Base-by-base conservation (phyloP, 805 yeast species). In the Kodamaea leandrae region DNA sequence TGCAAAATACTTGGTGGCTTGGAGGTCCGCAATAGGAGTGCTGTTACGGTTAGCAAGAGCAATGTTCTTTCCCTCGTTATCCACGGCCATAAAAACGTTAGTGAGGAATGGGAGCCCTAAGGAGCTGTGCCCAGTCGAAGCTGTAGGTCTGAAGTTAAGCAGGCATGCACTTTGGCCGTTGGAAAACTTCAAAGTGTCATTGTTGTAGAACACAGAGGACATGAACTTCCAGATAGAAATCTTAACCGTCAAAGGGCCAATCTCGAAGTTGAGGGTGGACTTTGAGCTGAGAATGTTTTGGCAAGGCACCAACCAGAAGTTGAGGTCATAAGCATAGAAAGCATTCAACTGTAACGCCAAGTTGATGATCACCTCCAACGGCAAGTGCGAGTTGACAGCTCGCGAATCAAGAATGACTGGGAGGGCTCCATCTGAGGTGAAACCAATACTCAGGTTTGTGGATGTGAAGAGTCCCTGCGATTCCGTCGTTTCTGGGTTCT, bases 341-440 rank as follows among this genome's bases (percentile, higher is more conserved):
- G 91, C 91, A 52, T 81, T 80, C 28, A 82, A 63, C 58, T 85
- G 90, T 18, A 83, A 68, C 0, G 90, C 87, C 21, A 85, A 59
- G 49, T 76, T 77, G 37, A 84, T 68, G 30, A 85, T 63, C 4
- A 77, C 55, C 34, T 74, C 71, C 29, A 72, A 60, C 0, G 91
- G 91, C 25, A 85, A 55, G 53, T 65, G 74, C 20, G 68, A 69
- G 55, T 60, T 74, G 8, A 58, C 46, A 29, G 72, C 64, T 42
- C 86, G 66, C 1, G 86, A 64, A 53, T 83, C 88, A 15, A 84
- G 53, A 4, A 83, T 41, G 0, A 79, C 82, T 0, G 89, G 83
- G 17, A 67, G 60, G 39, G 57, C 67, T 10, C 30, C 30, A 26
- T 55, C 20, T 3, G 23, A 19, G 3, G 34, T 32, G 32, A 21